Conservation (phyloP, 129 eudicot genomes). For the Helianthus tuberosus region DNA sequence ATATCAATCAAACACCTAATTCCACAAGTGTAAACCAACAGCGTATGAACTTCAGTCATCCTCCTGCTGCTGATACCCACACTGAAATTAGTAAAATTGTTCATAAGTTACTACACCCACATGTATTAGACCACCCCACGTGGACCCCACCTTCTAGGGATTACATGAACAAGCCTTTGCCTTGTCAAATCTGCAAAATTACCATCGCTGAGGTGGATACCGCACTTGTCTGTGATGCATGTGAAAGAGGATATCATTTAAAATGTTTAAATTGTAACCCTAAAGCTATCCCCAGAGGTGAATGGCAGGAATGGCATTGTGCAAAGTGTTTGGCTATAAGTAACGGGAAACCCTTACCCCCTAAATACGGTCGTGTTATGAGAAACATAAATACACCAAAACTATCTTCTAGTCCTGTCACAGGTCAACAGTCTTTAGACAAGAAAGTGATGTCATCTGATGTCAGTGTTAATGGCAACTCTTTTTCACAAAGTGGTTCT, state of each 20-base stretch:
- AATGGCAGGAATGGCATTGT: slow-evolving; percentile 99
- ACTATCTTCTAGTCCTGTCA: slow-evolving; percentile 49
- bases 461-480: slow-evolving; percentile 49
- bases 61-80: slow-evolving; percentile 51
- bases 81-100: slow-evolving; percentile 72
- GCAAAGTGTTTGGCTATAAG: slow-evolving; percentile 73
- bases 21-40: slow-evolving; percentile 41
- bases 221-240: slow-evolving; percentile 91
- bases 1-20: slow-evolving; percentile 45
- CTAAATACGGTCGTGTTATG: slow-evolving; percentile 96
- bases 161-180: slow-evolving; percentile 80
- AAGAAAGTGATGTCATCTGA: slow-evolving; percentile 41
- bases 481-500: slow-evolving; percentile 35
- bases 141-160: slow-evolving; percentile 97
- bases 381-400: slow-evolving; percentile 62
- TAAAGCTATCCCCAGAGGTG: slow-evolving; percentile 72
- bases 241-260: slow-evolving; percentile 92
- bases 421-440: slow-evolving; percentile 50
- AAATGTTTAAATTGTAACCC: slow-evolving; percentile 70
- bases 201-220: slow-evolving; percentile 62
- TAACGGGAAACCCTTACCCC: slow-evolving; percentile 89
- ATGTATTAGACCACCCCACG: slow-evolving; percentile 47
- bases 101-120: slow-evolving; percentile 69
- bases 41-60: slow-evolving; percentile 37
- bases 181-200: slow-evolving; percentile 78